These are phyloP conservation scores for Zygosaccharomyces rouxii DNA, from an alignment of 805 yeast species.

Conservation along the genomic window DNA sequence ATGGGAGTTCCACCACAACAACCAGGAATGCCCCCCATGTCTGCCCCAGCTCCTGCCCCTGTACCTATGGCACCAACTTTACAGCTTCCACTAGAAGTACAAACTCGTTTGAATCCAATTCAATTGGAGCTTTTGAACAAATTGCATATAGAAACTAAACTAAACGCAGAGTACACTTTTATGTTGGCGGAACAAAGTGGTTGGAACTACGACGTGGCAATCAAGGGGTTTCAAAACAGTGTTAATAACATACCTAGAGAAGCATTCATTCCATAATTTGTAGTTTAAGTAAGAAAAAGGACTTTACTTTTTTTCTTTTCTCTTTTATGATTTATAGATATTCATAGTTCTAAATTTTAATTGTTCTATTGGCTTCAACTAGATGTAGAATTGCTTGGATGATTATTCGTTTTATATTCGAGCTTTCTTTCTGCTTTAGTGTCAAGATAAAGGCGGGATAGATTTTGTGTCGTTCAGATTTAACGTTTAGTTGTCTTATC, in stretches of 20 bases:
- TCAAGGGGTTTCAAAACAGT: conserved; percentile 65
- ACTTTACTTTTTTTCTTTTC: neutral
- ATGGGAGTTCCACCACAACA: conserved; percentile 15
- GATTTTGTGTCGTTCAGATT: neutral
- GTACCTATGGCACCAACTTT: conserved; percentile 28
- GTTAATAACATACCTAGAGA: conserved; percentile 55
- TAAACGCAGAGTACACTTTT: conserved; percentile 72
- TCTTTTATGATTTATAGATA: neutral
- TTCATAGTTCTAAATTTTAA: neutral
- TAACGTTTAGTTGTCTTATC: neutral
- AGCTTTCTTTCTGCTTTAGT: neutral
- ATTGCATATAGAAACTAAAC: conserved; percentile 65
- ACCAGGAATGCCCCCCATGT: conserved; percentile 9
- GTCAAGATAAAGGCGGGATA: neutral
- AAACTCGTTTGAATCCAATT: conserved; percentile 43
- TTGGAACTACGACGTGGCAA: conserved; percentile 73
- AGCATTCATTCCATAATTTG: conserved; percentile 40
- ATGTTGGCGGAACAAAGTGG: conserved; percentile 84
- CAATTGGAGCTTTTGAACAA: conserved; percentile 65
- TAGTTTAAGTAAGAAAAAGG: neutral
- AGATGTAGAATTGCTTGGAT: too few species aligned
- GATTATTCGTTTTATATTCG: too few species aligned
- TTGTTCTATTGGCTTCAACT: neutral
- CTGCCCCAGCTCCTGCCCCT: conserved; percentile 12
- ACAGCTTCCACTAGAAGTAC: conserved; percentile 53